Base-by-base conservation (phyloP, 352 stramenopile genomes). In the Phytophthora colocasiae region DNA sequence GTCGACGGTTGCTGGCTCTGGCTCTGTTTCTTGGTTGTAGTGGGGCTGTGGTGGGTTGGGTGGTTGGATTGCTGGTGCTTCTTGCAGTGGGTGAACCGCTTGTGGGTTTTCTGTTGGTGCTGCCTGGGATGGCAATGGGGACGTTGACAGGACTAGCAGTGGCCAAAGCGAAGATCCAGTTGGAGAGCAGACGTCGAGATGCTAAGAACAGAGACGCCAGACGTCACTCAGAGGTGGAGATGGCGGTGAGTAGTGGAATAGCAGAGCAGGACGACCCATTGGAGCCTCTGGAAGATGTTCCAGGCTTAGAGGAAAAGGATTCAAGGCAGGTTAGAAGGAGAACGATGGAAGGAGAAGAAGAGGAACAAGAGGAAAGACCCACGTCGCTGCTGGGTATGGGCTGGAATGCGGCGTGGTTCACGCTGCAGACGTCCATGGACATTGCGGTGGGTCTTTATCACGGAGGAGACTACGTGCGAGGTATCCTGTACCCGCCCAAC, bases 81-180 rank as follows among this genome's bases (percentile, higher is more conserved):
- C 22, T 92, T n/a, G 49, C 65, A 41, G 65, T 86, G 36, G 66
- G 54, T 2, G 76, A 91, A 54, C 84, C 84, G 32, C 66, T 91
- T 29, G 63, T 88, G 46, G 82, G 84, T 6, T 91, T 92, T 40
- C 61, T 92, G 45, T 53, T 92, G 57, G 73, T 92, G 24, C 63
- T 92, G 38, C 84, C 84, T 1, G 77, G 69, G 19, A 92, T 91
- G 81, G 73, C 80, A 14, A 43, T 73, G 38, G 83, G 83, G 19
- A 69, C 65, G 38, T 39, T 86, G 45, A 41, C 63, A 17, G 83
- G 81, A 1, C 65, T 92, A 31, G 76, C 75, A 1, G 69, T 89
- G 24, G 81, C 81, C 62, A 88, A 90, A 70, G 88, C 80, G 10
- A 79, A 83, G 51, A 74, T 78, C 36, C 78, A 91, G 51, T 55